These are phyloP conservation scores for Mercurialis annua DNA, from an alignment of 345 rosid species.

Conservation along the genomic window DNA sequence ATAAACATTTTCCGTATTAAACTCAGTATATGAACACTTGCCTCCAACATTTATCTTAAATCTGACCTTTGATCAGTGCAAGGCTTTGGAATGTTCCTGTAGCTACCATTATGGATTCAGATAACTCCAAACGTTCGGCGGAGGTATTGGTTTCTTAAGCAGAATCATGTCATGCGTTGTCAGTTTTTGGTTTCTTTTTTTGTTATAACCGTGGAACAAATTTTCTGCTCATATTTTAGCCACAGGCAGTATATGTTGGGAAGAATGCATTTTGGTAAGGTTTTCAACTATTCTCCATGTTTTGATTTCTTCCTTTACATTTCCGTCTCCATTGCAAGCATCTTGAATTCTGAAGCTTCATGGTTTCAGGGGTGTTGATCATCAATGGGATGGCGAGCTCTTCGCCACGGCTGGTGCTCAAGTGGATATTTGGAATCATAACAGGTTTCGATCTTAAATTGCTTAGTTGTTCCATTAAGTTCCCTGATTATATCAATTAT, in stretches of 20 bases:
- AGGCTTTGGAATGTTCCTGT: conserved; percentile 94
- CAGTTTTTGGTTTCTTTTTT: background rate
- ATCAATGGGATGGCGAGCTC: conserved; percentile 83
- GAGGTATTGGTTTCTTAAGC: conserved; percentile 48
- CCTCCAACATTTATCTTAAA: background rate
- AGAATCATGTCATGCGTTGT: background rate
- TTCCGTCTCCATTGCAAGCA: background rate
- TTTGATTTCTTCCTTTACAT: background rate
- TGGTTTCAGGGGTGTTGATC: conserved; percentile 78
- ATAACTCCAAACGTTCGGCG: conserved; percentile 29
- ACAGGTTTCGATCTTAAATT: conserved; percentile 51
- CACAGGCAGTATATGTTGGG: conserved; percentile 64
- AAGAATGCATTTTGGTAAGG: conserved; percentile 80
- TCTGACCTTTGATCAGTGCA: conserved; percentile 47
- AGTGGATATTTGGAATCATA: conserved; percentile 91
- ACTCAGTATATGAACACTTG: background rate
- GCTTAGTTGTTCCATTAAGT: background rate
- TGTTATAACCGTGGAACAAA: conserved; percentile 17
- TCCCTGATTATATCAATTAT: background rate
- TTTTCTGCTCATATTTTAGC: conserved; percentile 43
- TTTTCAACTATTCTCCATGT: conserved; percentile 1
- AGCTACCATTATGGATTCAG: conserved; percentile 52
- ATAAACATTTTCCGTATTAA: no score
- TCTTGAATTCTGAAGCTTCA: conserved; percentile 5
- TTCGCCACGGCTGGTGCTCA: conserved; percentile 97